A percentile compares a stretch with the other conserved stretches of the same genome.
phyloP scores from a whole-genome alignment of 495 filamentous ascomycete species.

The Talaromyces proteolyticus region DNA sequence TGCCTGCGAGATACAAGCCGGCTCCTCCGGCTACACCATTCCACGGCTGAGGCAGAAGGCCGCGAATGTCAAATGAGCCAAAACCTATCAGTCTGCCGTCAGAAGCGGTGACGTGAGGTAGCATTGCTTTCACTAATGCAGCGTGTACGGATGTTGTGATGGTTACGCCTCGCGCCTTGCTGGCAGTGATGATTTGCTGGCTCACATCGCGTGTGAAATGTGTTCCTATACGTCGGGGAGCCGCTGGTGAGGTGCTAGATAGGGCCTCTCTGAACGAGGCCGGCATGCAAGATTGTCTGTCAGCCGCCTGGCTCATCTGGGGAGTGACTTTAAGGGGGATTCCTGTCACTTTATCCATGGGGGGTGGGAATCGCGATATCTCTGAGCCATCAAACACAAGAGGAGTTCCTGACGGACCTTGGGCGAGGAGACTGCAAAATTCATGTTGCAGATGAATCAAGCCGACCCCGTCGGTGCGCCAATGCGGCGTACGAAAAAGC shows the following conservation, averaged over 20 bases:
- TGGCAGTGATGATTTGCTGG: slow-evolving; percentile 2
- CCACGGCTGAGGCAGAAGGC: slow-evolving; percentile 4
- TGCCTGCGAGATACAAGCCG: slow-evolving; percentile 13
- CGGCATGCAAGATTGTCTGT: background rate
- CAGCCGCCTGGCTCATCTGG: background rate
- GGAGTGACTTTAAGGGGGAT: background rate
- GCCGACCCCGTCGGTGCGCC: slow-evolving; percentile 11
- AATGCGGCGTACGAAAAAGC: slow-evolving; percentile 11
- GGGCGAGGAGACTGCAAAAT: slow-evolving; percentile 1
- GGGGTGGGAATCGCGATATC: background rate
- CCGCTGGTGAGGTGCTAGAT: background rate
- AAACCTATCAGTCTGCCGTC: slow-evolving; percentile 9
- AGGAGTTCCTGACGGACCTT: background rate
- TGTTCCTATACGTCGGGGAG: background rate
- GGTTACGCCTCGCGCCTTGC: slow-evolving; percentile 5
- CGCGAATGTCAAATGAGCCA: slow-evolving; percentile 13
- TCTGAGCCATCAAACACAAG: background rate
- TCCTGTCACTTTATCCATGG: background rate
- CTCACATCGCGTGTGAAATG: background rate
- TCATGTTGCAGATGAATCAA: slow-evolving; percentile 6
- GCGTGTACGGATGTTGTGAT: slow-evolving; percentile 15
- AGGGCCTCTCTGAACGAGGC: background rate
- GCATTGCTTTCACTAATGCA: slow-evolving; percentile 12
- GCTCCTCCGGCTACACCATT: background rate
- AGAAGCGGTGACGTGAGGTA: background rate